A percentile compares a stretch with the other conserved stretches of the same genome.
These are phyloP conservation scores for Trapa bicornis DNA, from an alignment of 345 rosid genomes.

Conservation along the genomic window DNA sequence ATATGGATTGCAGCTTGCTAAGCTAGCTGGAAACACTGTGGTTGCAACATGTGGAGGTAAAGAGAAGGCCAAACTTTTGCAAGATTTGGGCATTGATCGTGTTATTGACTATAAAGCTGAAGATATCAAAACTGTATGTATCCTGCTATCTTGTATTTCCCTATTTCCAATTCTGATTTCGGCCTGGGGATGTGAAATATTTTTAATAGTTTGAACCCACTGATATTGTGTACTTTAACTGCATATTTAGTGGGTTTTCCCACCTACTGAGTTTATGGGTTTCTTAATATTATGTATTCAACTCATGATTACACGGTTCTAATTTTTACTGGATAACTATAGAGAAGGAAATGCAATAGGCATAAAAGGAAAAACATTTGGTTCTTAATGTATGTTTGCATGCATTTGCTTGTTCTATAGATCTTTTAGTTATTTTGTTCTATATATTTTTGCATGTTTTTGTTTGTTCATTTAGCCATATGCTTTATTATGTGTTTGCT, in stretches of 20 bases:
- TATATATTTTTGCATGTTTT: no score
- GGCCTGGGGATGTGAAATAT: not conserved
- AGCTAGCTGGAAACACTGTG: constrained; percentile 70
- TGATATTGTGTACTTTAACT: not conserved
- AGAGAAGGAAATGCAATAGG: not conserved
- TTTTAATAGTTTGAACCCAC: not conserved
- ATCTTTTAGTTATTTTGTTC: no score
- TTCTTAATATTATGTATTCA: not conserved
- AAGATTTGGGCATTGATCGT: constrained; percentile 73
- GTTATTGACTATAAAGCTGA: constrained; percentile 80
- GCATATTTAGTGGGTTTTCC: not conserved
- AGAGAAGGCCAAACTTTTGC: constrained; percentile 68
- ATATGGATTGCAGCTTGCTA: constrained; percentile 58
- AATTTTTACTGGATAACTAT: not conserved
- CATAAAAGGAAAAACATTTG: not conserved
- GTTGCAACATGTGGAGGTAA: constrained; percentile 93
- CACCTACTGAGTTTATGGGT: not conserved
- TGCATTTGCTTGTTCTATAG: no score
- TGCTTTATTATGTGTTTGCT: no score
- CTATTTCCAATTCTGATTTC: not conserved
- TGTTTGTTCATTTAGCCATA: no score
- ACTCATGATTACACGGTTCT: not conserved
- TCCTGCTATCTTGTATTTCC: constrained; percentile 8
- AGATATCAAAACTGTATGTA: constrained; percentile 65
- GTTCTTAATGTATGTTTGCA: not conserved